A percentile compares a stretch with the other conserved stretches of the same genome.
Conservation (phyloP, 192 early-diverging fungal genomes). For the Coemansia umbellata region DNA sequence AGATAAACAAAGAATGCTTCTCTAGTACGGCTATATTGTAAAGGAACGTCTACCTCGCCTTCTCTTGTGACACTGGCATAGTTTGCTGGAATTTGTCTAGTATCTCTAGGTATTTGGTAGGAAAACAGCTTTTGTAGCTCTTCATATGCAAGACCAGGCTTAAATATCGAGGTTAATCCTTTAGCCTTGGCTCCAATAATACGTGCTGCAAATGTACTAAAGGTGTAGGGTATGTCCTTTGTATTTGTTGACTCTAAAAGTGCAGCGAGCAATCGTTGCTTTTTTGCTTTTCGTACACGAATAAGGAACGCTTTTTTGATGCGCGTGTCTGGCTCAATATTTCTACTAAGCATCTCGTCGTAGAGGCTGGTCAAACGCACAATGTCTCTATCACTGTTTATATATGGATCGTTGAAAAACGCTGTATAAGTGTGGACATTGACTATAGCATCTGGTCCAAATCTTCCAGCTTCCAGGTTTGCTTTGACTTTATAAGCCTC, state of each 20-base stretch:
- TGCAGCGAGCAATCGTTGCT: constrained; percentile 14
- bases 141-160: constrained; percentile 1
- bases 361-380: constrained; percentile 16
- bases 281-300: constrained; percentile 8
- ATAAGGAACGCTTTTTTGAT: constrained; percentile 29
- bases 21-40: constrained; percentile 17
- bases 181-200: constrained; percentile 18
- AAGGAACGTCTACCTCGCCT: constrained; percentile 14
- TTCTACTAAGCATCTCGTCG: constrained; percentile 35
- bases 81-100: constrained; percentile 11
- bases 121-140: constrained; percentile 28
- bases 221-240: neutral
- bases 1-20: constrained; percentile 43
- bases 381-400: constrained; percentile 12
- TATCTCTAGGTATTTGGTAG: constrained; percentile 31
- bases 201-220: constrained; percentile 21
- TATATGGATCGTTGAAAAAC: constrained; percentile 29
- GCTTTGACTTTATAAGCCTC: constrained; percentile 25
- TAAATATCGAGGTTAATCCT: constrained; percentile 18
- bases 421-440: constrained; percentile 38
- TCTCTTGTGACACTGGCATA: neutral
- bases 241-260: constrained; percentile 13
- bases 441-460: constrained; percentile 6
- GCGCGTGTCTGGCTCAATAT: constrained; percentile 20
- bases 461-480: constrained; percentile 18